phyloP scores from a whole-genome alignment of 2,329 filamentous ascomycete genomes.

The Trichophyton rubrum region DNA sequence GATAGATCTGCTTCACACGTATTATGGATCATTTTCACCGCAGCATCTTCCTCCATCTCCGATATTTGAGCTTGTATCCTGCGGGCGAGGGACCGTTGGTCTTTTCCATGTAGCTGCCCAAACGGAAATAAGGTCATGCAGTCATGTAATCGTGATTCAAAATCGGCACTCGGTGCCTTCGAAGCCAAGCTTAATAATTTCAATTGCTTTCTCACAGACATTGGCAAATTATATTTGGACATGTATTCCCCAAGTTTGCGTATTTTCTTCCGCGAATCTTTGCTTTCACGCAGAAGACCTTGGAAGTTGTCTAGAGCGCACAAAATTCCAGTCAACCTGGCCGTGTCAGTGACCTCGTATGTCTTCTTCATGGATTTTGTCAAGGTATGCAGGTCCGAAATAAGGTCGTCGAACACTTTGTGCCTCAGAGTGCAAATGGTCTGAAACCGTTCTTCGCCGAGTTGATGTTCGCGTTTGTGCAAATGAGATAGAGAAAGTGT shows the following conservation, averaged over 20 bases:
- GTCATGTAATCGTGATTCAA: slow-evolving; percentile 9
- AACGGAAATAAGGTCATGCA: slow-evolving; percentile 26
- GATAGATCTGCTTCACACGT: slow-evolving; percentile 21
- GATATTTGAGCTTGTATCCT: slow-evolving; percentile 25
- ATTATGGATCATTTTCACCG: slow-evolving; percentile 23
- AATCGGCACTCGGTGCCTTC: slow-evolving; percentile 14
- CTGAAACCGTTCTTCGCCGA: slow-evolving; percentile 21
- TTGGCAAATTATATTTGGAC: slow-evolving; percentile 22
- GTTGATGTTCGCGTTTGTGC: slow-evolving; percentile 22
- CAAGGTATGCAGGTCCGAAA: slow-evolving; percentile 26
- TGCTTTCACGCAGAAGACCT: slow-evolving; percentile 24
- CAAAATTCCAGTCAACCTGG: slow-evolving; percentile 23
- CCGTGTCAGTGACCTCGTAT: slow-evolving; percentile 20
- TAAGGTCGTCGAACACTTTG: slow-evolving; percentile 23
- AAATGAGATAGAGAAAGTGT: slow-evolving; percentile 25
- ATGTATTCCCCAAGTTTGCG: slow-evolving; percentile 25
- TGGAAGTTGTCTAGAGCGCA: slow-evolving; percentile 31
- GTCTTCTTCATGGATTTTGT: slow-evolving; percentile 25
- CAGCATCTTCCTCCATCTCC: slow-evolving; percentile 20
- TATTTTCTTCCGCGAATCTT: slow-evolving; percentile 25
- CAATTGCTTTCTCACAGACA: slow-evolving; percentile 20
- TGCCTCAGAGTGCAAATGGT: slow-evolving; percentile 24
- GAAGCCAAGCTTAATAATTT: slow-evolving; percentile 25
- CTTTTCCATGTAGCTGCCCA: slow-evolving; percentile 26
- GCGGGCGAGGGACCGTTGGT: slow-evolving; percentile 28